phyloP scores from a whole-genome alignment of 2,329 filamentous ascomycete species.

The Drechslerella stenobrocha region DNA sequence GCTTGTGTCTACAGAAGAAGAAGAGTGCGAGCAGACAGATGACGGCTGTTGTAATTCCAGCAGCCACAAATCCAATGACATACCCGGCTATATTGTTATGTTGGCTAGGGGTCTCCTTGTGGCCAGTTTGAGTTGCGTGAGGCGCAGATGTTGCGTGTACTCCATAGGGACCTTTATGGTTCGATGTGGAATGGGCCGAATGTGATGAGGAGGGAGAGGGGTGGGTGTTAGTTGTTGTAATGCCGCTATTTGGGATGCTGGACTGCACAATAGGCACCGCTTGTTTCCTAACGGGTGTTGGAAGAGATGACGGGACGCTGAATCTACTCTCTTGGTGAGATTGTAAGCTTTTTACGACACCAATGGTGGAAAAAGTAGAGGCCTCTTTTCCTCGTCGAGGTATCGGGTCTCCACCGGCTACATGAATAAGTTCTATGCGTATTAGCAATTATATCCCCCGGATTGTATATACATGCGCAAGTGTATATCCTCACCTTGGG shows the following conservation, averaged over 20 bases:
- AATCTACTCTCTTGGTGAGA: neutral
- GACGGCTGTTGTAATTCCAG: constrained; percentile 23
- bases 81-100: constrained; percentile 24
- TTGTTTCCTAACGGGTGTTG: constrained; percentile 11
- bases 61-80: constrained; percentile 32
- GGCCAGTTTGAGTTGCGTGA: constrained; percentile 12
- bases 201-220: too few relatives aligned
- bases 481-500: constrained; percentile 8
- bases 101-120: neutral
- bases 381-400: neutral
- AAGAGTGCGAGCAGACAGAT: constrained; percentile 29
- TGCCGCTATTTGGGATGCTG: neutral
- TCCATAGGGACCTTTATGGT: neutral
- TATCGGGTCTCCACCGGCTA: neutral
- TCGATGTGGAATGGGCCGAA: too few relatives aligned
- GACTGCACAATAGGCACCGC: constrained; percentile 9
- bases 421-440: neutral
- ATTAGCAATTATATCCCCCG: neutral
- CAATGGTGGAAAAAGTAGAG: constrained; percentile 27
- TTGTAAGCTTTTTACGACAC: constrained; percentile 7
- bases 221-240: too few relatives aligned
- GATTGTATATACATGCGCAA: neutral
- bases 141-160: constrained; percentile 11
- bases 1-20: constrained; percentile 36
- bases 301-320: neutral